Conservation (phyloP, 1,284 basidiomycete genomes). For the Boletellus dicymbophilus region DNA sequence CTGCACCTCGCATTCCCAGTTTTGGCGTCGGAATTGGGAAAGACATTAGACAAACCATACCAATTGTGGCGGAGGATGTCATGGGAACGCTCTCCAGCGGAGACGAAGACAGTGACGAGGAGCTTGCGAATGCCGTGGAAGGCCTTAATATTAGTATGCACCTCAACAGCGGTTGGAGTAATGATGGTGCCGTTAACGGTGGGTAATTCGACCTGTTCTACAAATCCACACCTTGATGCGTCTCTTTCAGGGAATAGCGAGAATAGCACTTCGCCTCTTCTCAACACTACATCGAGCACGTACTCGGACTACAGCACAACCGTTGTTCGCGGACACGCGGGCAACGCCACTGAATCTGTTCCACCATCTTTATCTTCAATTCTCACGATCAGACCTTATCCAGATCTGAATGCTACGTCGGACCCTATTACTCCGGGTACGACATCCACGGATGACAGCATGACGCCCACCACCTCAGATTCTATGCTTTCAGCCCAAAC, state of each 20-base stretch:
- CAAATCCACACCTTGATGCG: slow-evolving; percentile 14
- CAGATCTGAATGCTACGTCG: slow-evolving; percentile 45
- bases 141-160: slow-evolving; percentile 50
- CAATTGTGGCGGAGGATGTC: slow-evolving; percentile 24
- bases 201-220: slow-evolving; percentile 17
- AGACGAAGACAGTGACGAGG: slow-evolving; percentile 60
- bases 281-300: slow-evolving; percentile 46
- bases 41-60: slow-evolving; percentile 42
- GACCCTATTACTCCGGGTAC: slow-evolving; percentile 35
- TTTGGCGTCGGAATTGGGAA: slow-evolving; percentile 77
- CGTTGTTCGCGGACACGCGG: slow-evolving; percentile 52
- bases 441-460: slow-evolving; percentile 30
- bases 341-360: slow-evolving; percentile 42
- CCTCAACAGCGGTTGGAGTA: slow-evolving; percentile 50
- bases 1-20: slow-evolving; percentile 79
- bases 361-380: slow-evolving; percentile 69
- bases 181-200: slow-evolving; percentile 39
- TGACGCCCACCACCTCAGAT: slow-evolving; percentile 24
- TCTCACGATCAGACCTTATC: slow-evolving; percentile 64
- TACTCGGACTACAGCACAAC: slow-evolving; percentile 69
- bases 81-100: slow-evolving; percentile 38
- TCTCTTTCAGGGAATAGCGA: slow-evolving; percentile 35
- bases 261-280: slow-evolving; percentile 55
- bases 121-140: slow-evolving; percentile 68
- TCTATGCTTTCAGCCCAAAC: slow-evolving; percentile 66